Evolutionary conservation across 805 yeast genomes (phyloP).

Genomic region (Yarrowia sp.): DNA sequence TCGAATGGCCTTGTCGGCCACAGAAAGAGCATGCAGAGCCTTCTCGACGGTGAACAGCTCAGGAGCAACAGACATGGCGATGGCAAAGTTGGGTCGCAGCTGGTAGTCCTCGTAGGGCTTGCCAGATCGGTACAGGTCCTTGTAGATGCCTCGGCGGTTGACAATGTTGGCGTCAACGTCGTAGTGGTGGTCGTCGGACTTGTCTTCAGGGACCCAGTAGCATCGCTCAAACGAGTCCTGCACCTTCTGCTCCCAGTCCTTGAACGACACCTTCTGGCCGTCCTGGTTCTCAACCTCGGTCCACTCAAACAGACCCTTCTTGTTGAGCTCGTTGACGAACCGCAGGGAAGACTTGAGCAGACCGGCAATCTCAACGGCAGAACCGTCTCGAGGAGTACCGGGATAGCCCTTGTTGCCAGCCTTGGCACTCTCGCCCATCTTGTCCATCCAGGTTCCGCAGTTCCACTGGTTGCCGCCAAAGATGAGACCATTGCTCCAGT

Average conservation of each 20-base stretch:
- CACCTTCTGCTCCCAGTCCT: slow-evolving; percentile 69
- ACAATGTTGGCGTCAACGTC: slow-evolving; percentile 63
- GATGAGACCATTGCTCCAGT: slow-evolving; percentile 84
- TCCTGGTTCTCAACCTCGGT: slow-evolving; percentile 55
- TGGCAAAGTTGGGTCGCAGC: slow-evolving; percentile 84
- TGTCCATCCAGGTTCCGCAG: slow-evolving; percentile 99
- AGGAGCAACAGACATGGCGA: slow-evolving; percentile 94
- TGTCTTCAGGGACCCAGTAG: slow-evolving; percentile 69
- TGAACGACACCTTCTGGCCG: slow-evolving; percentile 56
- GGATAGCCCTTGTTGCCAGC: slow-evolving; percentile 91
- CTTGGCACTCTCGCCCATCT: slow-evolving; percentile 89
- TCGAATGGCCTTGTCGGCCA: slow-evolving; percentile 71
- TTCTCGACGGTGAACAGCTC: slow-evolving; percentile 67
- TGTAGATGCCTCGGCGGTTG: slow-evolving; percentile 91
- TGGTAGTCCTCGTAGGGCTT: slow-evolving; percentile 93
- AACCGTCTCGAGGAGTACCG: slow-evolving; percentile 97
- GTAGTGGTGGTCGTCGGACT: slow-evolving; percentile 57
- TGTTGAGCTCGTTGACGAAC: slow-evolving; percentile 64
- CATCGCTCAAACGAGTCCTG: slow-evolving; percentile 74
- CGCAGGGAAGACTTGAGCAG: slow-evolving; percentile 78
- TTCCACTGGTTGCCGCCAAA: slow-evolving; percentile 90
- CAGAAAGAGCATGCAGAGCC: slow-evolving; percentile 62
- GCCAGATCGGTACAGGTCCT: slow-evolving; percentile 77
- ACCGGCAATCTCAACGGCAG: slow-evolving; percentile 90
- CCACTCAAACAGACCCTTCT: slow-evolving; percentile 56